Evolutionary conservation across 2,329 filamentous ascomycete species (phyloP).

Genomic region (Zymoseptoria passerinii): DNA sequence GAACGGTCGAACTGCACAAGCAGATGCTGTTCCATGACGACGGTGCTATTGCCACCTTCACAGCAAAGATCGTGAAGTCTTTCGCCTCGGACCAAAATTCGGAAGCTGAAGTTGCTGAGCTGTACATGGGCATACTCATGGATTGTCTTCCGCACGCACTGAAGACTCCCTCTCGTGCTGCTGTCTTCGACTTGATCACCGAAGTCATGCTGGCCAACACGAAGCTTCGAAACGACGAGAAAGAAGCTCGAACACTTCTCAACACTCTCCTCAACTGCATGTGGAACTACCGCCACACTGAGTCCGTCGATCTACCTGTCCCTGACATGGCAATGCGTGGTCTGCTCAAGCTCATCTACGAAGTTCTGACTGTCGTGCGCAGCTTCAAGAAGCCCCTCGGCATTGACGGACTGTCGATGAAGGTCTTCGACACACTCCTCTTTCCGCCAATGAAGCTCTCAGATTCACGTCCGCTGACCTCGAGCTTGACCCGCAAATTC

Average conservation of each 20-base stretch:
- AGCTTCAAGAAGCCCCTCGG: conserved; percentile 25
- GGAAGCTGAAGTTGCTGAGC: conserved; percentile 10
- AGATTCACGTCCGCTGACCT: conserved; percentile 10
- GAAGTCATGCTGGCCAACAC: conserved; percentile 11
- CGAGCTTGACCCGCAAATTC: conserved; percentile 12
- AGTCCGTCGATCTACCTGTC: conserved; percentile 17
- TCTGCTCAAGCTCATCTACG: conserved; percentile 34
- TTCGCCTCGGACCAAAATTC: conserved; percentile 18
- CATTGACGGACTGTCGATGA: conserved; percentile 15
- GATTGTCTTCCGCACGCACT: conserved; percentile 17
- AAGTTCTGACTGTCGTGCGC: conserved; percentile 23
- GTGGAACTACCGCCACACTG: conserved; percentile 18
- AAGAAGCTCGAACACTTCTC: conserved; percentile 15
- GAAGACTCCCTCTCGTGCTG: conserved; percentile 7
- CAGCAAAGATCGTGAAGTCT: conserved; percentile 14
- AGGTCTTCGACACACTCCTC: conserved; percentile 20
- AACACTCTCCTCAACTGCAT: conserved; percentile 10
- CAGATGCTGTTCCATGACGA: conserved; percentile 19
- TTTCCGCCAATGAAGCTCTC: conserved; percentile 15
- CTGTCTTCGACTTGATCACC: conserved; percentile 15
- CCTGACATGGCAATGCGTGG: conserved; percentile 20
- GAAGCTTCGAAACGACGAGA: conserved; percentile 12
- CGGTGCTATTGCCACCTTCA: conserved; percentile 5
- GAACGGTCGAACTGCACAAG: conserved; percentile 32
- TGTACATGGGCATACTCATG: conserved; percentile 19